These are phyloP conservation scores for Suillus spraguei DNA, from an alignment of 768 basidiomycete genomes.

Conservation along the genomic window DNA sequence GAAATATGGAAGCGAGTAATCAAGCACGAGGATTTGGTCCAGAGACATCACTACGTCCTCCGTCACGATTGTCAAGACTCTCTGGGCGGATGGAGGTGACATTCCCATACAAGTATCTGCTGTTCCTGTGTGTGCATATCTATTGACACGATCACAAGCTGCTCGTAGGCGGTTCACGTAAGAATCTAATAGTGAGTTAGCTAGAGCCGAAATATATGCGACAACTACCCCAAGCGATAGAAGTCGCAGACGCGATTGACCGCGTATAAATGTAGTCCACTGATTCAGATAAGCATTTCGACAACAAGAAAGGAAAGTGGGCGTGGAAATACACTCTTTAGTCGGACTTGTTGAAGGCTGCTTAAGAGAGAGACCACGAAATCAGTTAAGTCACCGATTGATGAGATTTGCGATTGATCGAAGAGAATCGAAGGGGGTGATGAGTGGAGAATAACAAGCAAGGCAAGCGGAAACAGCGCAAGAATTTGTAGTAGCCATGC, in stretches of 20 bases:
- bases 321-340: constrained; percentile 23
- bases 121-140: constrained; percentile 22
- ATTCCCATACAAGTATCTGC: not conserved
- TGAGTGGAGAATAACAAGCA: constrained; percentile 44
- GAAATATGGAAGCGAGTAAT: not conserved
- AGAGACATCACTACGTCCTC: not conserved
- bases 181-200: not conserved
- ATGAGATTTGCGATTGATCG: constrained; percentile 38
- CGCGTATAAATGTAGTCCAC: constrained; percentile 37
- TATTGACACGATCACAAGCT: constrained; percentile 31
- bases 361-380: constrained; percentile 33
- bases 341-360: constrained; percentile 40
- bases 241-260: constrained; percentile 34
- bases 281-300: constrained; percentile 29
- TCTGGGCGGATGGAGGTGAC: not conserved
- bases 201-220: constrained; percentile 30
- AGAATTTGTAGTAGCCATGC: constrained; percentile 52
- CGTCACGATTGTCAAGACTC: not conserved
- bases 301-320: constrained; percentile 37
- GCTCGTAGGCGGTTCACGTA: constrained; percentile 19
- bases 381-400: constrained; percentile 28
- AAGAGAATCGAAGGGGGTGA: constrained; percentile 47
- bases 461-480: constrained; percentile 49
- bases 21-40: not conserved
- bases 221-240: constrained; percentile 31